A percentile compares a stretch with the other conserved stretches of the same genome.
Conservation (phyloP, 2,329 filamentous ascomycete genomes). For the Claviceps sorghi region DNA sequence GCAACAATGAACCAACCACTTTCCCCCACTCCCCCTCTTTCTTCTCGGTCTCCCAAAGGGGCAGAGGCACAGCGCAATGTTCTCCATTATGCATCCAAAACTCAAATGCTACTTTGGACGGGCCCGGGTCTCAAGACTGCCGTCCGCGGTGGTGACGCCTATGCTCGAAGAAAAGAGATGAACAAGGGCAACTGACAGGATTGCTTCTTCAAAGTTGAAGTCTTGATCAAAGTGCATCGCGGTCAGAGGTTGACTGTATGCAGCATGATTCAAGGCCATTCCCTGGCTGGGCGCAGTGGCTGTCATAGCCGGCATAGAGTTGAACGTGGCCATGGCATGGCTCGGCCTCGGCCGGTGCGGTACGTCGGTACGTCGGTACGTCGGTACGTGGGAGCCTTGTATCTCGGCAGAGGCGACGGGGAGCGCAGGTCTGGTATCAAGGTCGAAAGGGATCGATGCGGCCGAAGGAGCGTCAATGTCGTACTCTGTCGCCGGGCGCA, state of each 20-base stretch:
- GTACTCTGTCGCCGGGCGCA: too few relatives aligned
- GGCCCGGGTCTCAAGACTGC: too few relatives aligned
- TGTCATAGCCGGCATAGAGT: conserved; percentile 38
- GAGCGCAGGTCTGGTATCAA: neutral
- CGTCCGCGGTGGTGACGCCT: neutral
- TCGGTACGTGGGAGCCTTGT: neutral
- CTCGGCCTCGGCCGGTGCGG: conserved; percentile 11
- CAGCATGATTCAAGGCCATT: conserved; percentile 29
- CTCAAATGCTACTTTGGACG: too few relatives aligned
- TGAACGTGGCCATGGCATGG: conserved; percentile 45
- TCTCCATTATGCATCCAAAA: too few relatives aligned
- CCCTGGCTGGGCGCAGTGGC: conserved; percentile 29
- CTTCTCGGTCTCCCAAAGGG: too few relatives aligned
- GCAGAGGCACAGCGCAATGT: too few relatives aligned
- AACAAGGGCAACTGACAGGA: conserved; percentile 32
- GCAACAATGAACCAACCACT: neutral
- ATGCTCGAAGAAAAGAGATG: neutral
- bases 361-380: conserved; percentile 7
- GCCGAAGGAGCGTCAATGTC: too few relatives aligned
- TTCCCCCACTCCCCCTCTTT: too few relatives aligned
- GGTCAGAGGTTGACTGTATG: conserved; percentile 21
- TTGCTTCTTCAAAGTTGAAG: conserved; percentile 39
- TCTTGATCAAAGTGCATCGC: conserved; percentile 40
- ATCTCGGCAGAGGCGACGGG: neutral
- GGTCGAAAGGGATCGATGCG: neutral